Conservation (phyloP, 2,329 filamentous ascomycete genomes). For the Rutstroemia sp. region DNA sequence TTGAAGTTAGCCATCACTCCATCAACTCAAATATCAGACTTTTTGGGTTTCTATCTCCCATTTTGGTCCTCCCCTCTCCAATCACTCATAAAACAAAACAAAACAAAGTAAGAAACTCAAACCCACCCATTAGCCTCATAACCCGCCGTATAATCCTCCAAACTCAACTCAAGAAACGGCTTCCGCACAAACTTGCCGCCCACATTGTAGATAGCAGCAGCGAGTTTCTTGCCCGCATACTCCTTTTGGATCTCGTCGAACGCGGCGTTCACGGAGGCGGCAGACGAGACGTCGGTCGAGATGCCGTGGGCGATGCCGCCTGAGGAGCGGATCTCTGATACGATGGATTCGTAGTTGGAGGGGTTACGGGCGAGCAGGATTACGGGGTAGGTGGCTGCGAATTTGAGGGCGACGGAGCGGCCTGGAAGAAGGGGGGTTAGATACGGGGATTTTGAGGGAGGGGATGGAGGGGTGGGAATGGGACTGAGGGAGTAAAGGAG, state of each 20-base stretch:
- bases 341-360: constrained; percentile 57
- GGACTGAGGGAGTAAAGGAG: not conserved
- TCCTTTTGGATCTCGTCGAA: constrained; percentile 56
- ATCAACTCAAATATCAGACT: not conserved
- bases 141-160: constrained; percentile 42
- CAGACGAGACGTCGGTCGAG: constrained; percentile 54
- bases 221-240: constrained; percentile 40
- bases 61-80: not conserved
- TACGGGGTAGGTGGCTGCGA: constrained; percentile 61
- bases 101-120: not conserved
- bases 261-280: constrained; percentile 44
- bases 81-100: not conserved
- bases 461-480: not conserved
- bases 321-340: constrained; percentile 56
- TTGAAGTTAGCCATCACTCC: not conserved
- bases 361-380: constrained; percentile 65
- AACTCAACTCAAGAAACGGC: constrained; percentile 50
- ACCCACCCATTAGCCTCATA: constrained; percentile 44
- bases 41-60: too few species aligned
- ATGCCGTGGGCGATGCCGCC: constrained; percentile 69
- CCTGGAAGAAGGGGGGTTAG: constrained; percentile 27
- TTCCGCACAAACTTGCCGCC: constrained; percentile 42
- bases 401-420: constrained; percentile 46
- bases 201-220: constrained; percentile 67
- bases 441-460: not conserved